Percentiles rank a stretch among this genome's conserved stretches.
phyloP scores from a whole-genome alignment of 1,284 basidiomycete species.

The Trichosporon ovoides region DNA sequence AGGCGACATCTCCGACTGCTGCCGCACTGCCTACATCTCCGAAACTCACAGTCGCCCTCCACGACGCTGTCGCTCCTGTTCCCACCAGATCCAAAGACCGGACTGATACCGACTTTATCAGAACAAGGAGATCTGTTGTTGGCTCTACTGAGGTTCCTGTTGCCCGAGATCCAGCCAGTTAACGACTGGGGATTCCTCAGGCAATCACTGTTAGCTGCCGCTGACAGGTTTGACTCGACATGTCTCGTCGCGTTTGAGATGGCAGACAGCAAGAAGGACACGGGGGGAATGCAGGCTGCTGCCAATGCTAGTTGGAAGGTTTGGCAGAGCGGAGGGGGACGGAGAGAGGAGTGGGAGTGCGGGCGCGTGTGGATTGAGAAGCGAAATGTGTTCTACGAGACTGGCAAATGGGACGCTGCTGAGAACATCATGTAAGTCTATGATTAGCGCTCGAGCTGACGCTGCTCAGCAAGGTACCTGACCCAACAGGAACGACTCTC shows the following conservation, averaged over 20 bases:
- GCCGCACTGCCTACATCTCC: conserved; percentile 38
- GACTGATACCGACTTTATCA: conserved; percentile 25
- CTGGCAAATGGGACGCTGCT: conserved; percentile 67
- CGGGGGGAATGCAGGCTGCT: conserved; percentile 66
- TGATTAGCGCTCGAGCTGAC: neutral
- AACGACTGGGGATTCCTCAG: conserved; percentile 60
- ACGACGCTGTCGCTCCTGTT: conserved; percentile 53
- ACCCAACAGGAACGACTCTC: conserved; percentile 28
- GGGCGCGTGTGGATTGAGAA: conserved; percentile 91
- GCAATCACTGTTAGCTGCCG: conserved; percentile 65
- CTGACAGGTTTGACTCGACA: conserved; percentile 80
- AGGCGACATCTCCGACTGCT: conserved; percentile 33
- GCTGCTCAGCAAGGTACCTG: conserved; percentile 28
- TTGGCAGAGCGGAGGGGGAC: conserved; percentile 51
- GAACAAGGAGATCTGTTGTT: conserved; percentile 36
- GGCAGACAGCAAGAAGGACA: conserved; percentile 67
- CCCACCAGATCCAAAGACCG: conserved; percentile 51
- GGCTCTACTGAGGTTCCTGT: conserved; percentile 57
- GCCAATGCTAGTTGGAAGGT: conserved; percentile 81
- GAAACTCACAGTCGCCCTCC: conserved; percentile 56
- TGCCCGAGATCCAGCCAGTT: conserved; percentile 59
- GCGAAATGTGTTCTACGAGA: conserved; percentile 85
- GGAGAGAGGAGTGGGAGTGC: conserved; percentile 73
- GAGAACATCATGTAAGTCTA: conserved; percentile 73
- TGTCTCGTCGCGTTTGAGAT: conserved; percentile 77